Evolutionary conservation across 164 flowering plant genomes (phyloP), one percentile per base, ranked within the genome.

Genomic region (Platanus orientalis): DNA sequence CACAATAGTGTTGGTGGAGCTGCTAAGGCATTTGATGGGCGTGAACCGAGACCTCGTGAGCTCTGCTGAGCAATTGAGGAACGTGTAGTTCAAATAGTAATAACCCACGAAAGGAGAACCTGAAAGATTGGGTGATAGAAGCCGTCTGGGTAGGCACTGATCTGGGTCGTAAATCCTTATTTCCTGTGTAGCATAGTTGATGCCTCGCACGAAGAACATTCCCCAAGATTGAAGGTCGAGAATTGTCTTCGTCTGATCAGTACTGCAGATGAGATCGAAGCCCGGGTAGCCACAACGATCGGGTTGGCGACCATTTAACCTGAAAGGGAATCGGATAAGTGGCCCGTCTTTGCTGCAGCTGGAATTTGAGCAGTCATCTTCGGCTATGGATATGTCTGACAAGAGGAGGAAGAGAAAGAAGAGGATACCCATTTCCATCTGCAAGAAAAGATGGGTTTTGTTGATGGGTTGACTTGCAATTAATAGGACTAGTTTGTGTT

Each of bases 241-340:
- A 19, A 64, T 66, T 6, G 82, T 63, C 2, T 1, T 25, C 27
- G 57, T 54, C 30, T 54, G 51, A 10, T 29, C 48, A n/a, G n/a
- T n/a, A n/a, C 54, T 70, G 78, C 93, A 87, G 44, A 48, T 36
- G 0, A 83, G 73, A 40, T 65, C 30, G 66, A 84, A 84, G 2
- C 88, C 85, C 0, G 85, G 81, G 50, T 71, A 79, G 25, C 81
- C 75, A 47, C 81, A 76, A 64, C 64, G 30, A 21, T 34, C 25
- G 7, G 40, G 45, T 7, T 69, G 73, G n/a, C 23, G 61, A 54
- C 11, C 57, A 25, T 61, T n/a, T 14, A 76, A 24, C 3, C 49
- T 60, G 71, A 82, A 82, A 13, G 87, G 86, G 65, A 83, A 83
- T 3, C 82, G 75, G 34, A 78, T 52, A 1, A 49, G 0, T n/a